phyloP scores from a whole-genome alignment of 129 eudicot genomes.

The Artemisia argyi region DNA sequence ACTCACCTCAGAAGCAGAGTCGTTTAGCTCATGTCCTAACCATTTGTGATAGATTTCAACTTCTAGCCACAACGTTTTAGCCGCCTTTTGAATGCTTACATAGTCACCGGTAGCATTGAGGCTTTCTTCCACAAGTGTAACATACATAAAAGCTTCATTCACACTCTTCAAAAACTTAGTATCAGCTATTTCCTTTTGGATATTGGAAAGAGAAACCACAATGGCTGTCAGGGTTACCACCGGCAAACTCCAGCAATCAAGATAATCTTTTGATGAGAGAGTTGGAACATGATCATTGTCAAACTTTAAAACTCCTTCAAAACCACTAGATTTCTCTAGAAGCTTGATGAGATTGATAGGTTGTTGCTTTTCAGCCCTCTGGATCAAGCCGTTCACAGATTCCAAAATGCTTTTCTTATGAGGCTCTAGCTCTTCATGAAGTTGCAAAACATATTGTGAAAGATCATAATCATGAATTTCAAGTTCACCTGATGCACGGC shows the following conservation, averaged over 20 bases:
- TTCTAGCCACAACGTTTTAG: conserved; percentile 33
- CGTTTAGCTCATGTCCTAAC: conserved; percentile 34
- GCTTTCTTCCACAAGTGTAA: conserved; percentile 24
- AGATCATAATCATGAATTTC: not conserved
- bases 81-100: conserved; percentile 28
- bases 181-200: not conserved
- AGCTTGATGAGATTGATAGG: conserved; percentile 1
- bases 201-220: conserved; percentile 37
- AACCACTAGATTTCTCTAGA: conserved; percentile 1
- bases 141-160: conserved; percentile 31
- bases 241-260: conserved; percentile 42
- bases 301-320: conserved; percentile 34
- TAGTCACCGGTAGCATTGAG: conserved; percentile 16
- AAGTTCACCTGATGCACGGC: not conserved
- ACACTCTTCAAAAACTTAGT: conserved; percentile 23
- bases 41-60: conserved; percentile 36
- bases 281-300: conserved; percentile 19
- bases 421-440: conserved; percentile 8
- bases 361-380: conserved; percentile 5
- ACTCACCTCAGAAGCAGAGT: not conserved
- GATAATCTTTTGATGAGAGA: conserved; percentile 22
- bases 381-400: not conserved
- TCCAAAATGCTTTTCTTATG: not conserved
- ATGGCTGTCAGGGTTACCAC: conserved; percentile 45
- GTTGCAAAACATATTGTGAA: not conserved